phyloP scores from a whole-genome alignment of 805 yeast genomes.

The Trichomonascus vanleenenianus region DNA sequence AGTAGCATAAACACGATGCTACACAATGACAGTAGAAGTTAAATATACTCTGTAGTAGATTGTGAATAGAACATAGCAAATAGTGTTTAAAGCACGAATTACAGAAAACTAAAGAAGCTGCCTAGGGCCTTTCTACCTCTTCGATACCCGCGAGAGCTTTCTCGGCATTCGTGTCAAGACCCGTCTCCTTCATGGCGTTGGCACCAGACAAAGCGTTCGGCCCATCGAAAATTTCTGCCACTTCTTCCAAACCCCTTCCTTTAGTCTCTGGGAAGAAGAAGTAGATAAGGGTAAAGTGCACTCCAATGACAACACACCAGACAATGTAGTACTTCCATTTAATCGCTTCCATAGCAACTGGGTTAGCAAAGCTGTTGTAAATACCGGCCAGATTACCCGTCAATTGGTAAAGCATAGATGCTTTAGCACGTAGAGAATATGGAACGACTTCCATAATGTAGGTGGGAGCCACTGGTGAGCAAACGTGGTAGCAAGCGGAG shows the following conservation, averaged over 20 bases:
- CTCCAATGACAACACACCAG: conserved; percentile 31
- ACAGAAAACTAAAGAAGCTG: too few relatives aligned
- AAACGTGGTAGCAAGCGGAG: conserved; percentile 1
- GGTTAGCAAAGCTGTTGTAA: conserved; percentile 29
- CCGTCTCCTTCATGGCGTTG: neutral
- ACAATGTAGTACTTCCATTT: conserved; percentile 40
- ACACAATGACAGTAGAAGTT: too few relatives aligned
- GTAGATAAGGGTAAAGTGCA: conserved; percentile 27
- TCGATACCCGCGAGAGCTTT: too few relatives aligned
- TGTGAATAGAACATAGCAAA: too few relatives aligned
- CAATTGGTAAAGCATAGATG: conserved; percentile 28
- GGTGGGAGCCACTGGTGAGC: conserved; percentile 2
- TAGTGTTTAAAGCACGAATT: too few relatives aligned
- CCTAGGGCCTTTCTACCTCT: too few relatives aligned
- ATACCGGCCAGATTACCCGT: conserved; percentile 14
- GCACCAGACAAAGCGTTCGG: neutral
- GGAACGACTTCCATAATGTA: conserved; percentile 22
- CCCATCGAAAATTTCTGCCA: conserved; percentile 32
- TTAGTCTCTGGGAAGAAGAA: conserved; percentile 37
- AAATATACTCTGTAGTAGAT: too few relatives aligned
- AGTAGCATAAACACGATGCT: too few relatives aligned
- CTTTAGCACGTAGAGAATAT: conserved; percentile 34
- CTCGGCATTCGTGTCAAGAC: neutral
- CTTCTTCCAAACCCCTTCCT: conserved; percentile 38
- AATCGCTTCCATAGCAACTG: conserved; percentile 36